Evolutionary conservation across 108 stramenopile genomes (phyloP), one percentile per base, ranked within the genome.

Genomic region (Licmophora abbreviata): DNA sequence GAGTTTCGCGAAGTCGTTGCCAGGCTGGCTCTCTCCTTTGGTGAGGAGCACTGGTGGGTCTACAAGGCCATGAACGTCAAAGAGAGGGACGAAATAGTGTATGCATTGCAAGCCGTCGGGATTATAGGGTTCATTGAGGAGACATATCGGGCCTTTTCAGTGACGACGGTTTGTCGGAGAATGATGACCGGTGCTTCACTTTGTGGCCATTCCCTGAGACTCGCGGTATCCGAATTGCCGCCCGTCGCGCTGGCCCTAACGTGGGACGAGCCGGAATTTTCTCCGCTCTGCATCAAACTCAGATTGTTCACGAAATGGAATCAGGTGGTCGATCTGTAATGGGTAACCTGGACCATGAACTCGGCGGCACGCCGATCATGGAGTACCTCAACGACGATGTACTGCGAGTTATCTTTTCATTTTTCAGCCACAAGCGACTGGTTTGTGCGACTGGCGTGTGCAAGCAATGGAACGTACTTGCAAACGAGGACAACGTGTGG

Each of bases 341-440:
- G 10, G 2, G 30, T n/a, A 11, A 2, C n/a, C 1, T n/a, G 2
- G 8, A 31, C 30, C 3, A 15, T 1, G 14, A 50, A 50, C n/a
- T 15, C 3, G 15, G 30, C 14, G 48, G 15, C 26, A 36, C 4
- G 15, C 30, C 48, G 10, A 29, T 50, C 15, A 15, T 50, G 48
- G 25, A 29, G 15, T 26, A 23, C 25, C 24, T 56, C 11, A 46
- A 56, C 44, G 29, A 30, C 32, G 57, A 58, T 28, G 33, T 48
- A 18, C 27, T 58, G 20, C 17, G 2, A 1, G 20, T 25, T 29
- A 31, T 58, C 14, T 34, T 58, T 18, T 36, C 45, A 20, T 58
- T 30, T 23, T 21, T 58, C 17, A 31, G 31, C 17, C 32, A 58
- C 20, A 48, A 44, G 17, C 41, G 42, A 17, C 44, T 58, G 41